A percentile compares a stretch with the other conserved stretches of the same genome.
phyloP scores from a whole-genome alignment of 2,329 filamentous ascomycete species.

The Alternaria alternata region DNA sequence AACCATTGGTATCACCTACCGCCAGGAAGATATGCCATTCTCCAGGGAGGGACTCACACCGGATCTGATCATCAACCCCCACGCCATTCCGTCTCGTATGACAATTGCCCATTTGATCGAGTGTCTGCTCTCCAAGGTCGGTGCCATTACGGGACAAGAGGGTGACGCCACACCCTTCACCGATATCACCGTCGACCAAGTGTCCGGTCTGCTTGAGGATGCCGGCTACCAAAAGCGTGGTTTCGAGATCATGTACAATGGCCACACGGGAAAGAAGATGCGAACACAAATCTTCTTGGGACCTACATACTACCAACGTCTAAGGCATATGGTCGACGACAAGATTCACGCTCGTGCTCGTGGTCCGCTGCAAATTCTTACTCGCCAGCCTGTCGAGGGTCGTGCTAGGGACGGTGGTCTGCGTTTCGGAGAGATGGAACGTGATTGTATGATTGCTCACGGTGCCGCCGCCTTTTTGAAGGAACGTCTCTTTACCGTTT shows the following conservation, averaged over 20 bases:
- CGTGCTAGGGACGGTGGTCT: conserved; percentile 96
- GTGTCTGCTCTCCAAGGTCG: conserved; percentile 96
- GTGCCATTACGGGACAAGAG: conserved; percentile 90
- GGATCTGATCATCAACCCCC: conserved; percentile 98
- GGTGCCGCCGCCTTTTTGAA: conserved; percentile 96
- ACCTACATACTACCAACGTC: conserved; percentile 97
- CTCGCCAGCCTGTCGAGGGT: conserved; percentile 96
- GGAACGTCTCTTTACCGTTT: conserved; percentile 96
- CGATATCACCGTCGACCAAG: conserved; percentile 93
- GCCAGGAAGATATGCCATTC: conserved; percentile 99
- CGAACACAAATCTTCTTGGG: conserved; percentile 95
- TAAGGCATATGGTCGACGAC: conserved; percentile 99
- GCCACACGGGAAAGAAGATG: conserved; percentile 93
- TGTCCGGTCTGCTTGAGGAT: conserved; percentile 84
- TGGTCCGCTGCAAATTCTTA: conserved; percentile 96
- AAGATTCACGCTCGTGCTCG: conserved; percentile 99
- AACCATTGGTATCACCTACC: conserved; percentile 97
- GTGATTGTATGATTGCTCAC: conserved; percentile 99
- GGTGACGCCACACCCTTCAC: conserved; percentile 98
- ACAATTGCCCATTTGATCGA: conserved; percentile 99
- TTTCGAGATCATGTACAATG: conserved; percentile 99
- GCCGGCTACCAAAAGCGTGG: conserved; percentile 96
- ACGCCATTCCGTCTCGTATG: conserved; percentile 99
- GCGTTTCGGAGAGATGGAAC: conserved; percentile 99
- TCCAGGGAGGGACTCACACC: conserved; percentile 89